phyloP scores from a whole-genome alignment of 352 stramenopile genomes.

The Pythium rhizo-oryzae region DNA sequence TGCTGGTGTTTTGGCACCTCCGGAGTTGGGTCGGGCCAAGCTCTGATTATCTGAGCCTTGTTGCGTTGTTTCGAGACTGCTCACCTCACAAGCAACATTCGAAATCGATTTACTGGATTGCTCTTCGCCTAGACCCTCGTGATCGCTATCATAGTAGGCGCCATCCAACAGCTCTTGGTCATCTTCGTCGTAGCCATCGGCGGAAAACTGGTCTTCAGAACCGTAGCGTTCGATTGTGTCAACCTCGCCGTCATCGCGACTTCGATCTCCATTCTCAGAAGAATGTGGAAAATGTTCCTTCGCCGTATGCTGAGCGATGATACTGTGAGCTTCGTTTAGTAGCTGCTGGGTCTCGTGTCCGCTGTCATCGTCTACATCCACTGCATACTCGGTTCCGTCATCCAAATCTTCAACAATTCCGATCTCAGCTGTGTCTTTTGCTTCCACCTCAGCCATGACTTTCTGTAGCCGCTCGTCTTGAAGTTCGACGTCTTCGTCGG shows the following conservation, averaged over 20 bases:
- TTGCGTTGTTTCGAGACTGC: too few relatives aligned
- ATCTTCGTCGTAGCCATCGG: slow-evolving; percentile 24
- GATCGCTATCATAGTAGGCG: slow-evolving; percentile 20
- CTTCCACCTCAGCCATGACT: slow-evolving; percentile 11
- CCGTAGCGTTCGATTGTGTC: not conserved
- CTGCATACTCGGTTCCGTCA: slow-evolving; percentile 6
- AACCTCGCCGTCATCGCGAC: not conserved
- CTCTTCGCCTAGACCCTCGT: not conserved
- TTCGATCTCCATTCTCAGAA: not conserved
- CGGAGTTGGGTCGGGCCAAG: too few relatives aligned
- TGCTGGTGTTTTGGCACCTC: too few relatives aligned
- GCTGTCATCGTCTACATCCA: slow-evolving; percentile 26
- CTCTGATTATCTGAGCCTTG: too few relatives aligned
- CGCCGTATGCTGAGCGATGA: slow-evolving; percentile 26
- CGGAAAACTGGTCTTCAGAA: not conserved
- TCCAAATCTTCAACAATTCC: not conserved
- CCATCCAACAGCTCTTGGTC: slow-evolving; percentile 28
- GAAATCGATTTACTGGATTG: not conserved
- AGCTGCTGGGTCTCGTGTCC: slow-evolving; percentile 41
- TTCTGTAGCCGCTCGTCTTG: not conserved
- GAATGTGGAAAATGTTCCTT: not conserved
- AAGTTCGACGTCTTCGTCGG: not conserved
- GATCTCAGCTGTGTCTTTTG: not conserved
- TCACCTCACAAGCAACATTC: not conserved
- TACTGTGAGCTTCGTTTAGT: slow-evolving; percentile 40